Evolutionary conservation across 257 asterid species (phyloP), one percentile per base, ranked within the genome.

Genomic region (Capsicum rhomboideum): DNA sequence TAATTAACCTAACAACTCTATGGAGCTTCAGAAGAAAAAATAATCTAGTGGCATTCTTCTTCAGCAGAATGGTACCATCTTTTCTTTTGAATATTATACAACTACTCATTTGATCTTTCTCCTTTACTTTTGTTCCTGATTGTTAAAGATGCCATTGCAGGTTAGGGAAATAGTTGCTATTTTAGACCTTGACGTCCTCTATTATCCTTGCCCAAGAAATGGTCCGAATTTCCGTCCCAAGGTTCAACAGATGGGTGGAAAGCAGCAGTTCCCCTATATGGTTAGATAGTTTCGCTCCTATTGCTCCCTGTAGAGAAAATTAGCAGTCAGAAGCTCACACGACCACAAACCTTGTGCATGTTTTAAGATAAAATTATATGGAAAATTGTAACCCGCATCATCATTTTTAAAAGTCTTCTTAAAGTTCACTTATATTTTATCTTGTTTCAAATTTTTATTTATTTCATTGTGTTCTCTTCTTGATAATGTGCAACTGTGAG

Each of bases 191-290:
- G 98, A 96, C 44, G 93, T 96, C 61, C 86, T 96, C 85, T 96
- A 85, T 82, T 94, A 96, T 88, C 99, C 99, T 54, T 96, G 99
- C 85, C 99, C 99, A 59, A 90, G 89, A 90, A 94, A 93, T 83
- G 97, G 98, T 85, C 99, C 97, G 46, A 94, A 91, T 77, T 96
- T 93, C 56, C 97, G 98, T 71, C 95, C 97, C 85, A 91, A 87
- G 87, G 98, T 90, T 72, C 87, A 78, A 78, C 91, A 93, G 90
- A 86, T 94, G 94, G 99, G 98, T 87, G 99, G 99, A 84, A 93
- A 94, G 69, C 88, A 84, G 79, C 98, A 87, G 86, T 93, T 91
- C 87, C 98, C 98, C 8, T 96, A 94, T 91, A 96, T 94, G 98
- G 98, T 96, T 83, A 89, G 83, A 52, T 71, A 34, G 9, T 58